phyloP scores from a whole-genome alignment of 495 filamentous ascomycete genomes.

The Neurospora pannonica region DNA sequence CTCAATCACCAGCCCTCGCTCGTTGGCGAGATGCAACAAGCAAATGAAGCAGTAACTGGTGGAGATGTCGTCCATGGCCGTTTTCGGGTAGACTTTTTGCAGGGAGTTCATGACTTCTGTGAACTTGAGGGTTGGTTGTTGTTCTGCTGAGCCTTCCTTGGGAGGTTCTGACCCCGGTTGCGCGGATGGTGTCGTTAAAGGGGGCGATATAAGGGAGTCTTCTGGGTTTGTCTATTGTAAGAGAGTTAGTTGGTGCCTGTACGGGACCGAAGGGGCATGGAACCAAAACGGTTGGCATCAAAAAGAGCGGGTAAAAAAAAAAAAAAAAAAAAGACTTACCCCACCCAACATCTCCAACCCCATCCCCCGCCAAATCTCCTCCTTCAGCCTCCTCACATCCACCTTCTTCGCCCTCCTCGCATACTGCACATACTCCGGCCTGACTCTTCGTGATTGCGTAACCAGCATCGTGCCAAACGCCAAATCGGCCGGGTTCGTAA shows the following conservation, averaged over 20 bases:
- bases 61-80: conserved; percentile 85
- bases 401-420: conserved; percentile 97
- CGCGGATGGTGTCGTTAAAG: conserved; percentile 24
- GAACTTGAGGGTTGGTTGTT: conserved; percentile 51
- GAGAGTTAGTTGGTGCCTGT: not conserved
- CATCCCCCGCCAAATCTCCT: conserved; percentile 91
- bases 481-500: conserved; percentile 41
- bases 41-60: conserved; percentile 98
- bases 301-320: too few species aligned
- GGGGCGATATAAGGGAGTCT: not conserved
- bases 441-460: conserved; percentile 69
- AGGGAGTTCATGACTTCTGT: conserved; percentile 84
- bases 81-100: conserved; percentile 73
- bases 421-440: conserved; percentile 95
- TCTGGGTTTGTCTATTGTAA: not conserved
- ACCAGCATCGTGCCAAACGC: conserved; percentile 90
- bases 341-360: conserved; percentile 44
- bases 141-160: not conserved
- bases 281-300: too few species aligned
- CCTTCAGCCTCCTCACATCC: conserved; percentile 89
- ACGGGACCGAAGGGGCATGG: too few species aligned
- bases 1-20: conserved; percentile 75
- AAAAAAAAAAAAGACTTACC: conserved; percentile 23
- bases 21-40: conserved; percentile 89
- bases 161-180: not conserved